These are phyloP conservation scores for Cutaneotrichosporon mucoides DNA, from an alignment of 1,284 basidiomycete species.

Conservation along the genomic window DNA sequence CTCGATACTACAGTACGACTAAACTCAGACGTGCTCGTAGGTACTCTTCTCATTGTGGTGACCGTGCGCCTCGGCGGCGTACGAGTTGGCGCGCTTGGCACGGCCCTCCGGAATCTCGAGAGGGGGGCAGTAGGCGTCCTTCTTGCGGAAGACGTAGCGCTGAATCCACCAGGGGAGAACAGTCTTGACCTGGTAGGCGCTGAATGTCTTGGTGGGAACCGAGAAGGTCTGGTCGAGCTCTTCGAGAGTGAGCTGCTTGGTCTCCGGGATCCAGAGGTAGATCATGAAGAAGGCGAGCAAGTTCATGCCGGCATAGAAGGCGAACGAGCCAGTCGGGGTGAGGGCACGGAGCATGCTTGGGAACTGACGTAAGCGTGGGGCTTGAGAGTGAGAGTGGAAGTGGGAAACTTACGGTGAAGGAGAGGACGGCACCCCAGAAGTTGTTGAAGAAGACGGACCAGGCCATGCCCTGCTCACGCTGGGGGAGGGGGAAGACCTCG, in stretches of 20 bases:
- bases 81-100: no score
- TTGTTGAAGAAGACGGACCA: slow-evolving; percentile 49
- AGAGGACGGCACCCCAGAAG: slow-evolving; percentile 51
- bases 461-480: slow-evolving; percentile 53
- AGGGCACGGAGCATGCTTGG: slow-evolving; percentile 42
- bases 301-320: slow-evolving; percentile 36
- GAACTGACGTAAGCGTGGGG: slow-evolving; percentile 40
- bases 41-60: no score
- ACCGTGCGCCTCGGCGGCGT: no score
- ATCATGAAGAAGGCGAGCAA: slow-evolving; percentile 29
- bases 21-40: no score
- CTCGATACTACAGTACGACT: no score
- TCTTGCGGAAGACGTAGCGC: slow-evolving; percentile 16
- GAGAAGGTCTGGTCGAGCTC: slow-evolving; percentile 41
- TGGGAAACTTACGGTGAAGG: slow-evolving; percentile 53
- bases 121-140: slow-evolving; percentile 17
- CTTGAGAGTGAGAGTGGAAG: no score
- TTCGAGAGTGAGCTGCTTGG: slow-evolving; percentile 33
- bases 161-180: slow-evolving; percentile 26
- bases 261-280: slow-evolving; percentile 38
- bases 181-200: slow-evolving; percentile 27
- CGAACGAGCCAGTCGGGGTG: slow-evolving; percentile 54
- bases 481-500: slow-evolving; percentile 52
- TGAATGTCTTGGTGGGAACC: slow-evolving; percentile 27
- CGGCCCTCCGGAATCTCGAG: slow-evolving; percentile 23